Evolutionary conservation across 805 yeast genomes (phyloP).

Genomic region (Clavispora santaluciae): DNA sequence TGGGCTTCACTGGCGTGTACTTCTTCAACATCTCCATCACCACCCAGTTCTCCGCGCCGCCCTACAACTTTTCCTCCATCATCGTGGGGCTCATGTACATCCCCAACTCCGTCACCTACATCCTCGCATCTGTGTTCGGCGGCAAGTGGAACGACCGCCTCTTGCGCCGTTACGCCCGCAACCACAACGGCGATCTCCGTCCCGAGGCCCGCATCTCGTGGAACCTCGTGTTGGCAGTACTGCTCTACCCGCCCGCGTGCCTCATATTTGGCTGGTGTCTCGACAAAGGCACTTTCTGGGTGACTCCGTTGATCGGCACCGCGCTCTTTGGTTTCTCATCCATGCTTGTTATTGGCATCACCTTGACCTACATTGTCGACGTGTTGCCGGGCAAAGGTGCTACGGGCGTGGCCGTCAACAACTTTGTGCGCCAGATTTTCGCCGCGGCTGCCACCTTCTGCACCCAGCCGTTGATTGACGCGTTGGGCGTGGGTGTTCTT

Average conservation of each 20-base stretch:
- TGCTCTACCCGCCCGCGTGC: slow-evolving; percentile 57
- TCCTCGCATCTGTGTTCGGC: slow-evolving; percentile 72
- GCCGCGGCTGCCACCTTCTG: slow-evolving; percentile 77
- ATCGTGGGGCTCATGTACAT: slow-evolving; percentile 72
- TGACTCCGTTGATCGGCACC: slow-evolving; percentile 74
- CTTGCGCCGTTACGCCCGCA: slow-evolving; percentile 45
- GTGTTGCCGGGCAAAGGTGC: slow-evolving; percentile 85
- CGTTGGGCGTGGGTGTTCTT: slow-evolving; percentile 68
- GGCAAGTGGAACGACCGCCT: slow-evolving; percentile 75
- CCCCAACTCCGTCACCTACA: slow-evolving; percentile 76
- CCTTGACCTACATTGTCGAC: slow-evolving; percentile 77
- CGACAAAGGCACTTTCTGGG: slow-evolving; percentile 64
- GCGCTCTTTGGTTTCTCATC: slow-evolving; percentile 78
- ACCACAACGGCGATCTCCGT: slow-evolving; percentile 57
- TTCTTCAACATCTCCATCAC: slow-evolving; percentile 73
- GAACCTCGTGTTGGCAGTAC: slow-evolving; percentile 64
- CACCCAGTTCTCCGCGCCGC: slow-evolving; percentile 53
- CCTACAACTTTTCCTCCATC: slow-evolving; percentile 65
- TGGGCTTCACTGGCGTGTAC: slow-evolving; percentile 67
- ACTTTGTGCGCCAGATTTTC: slow-evolving; percentile 63
- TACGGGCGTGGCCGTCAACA: slow-evolving; percentile 81
- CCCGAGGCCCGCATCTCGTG: slow-evolving; percentile 80
- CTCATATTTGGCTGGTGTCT: slow-evolving; percentile 82
- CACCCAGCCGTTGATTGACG: slow-evolving; percentile 63
- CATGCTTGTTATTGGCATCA: slow-evolving; percentile 79